These are phyloP conservation scores for Aspergillus pseudotamarii DNA, from an alignment of 2,329 filamentous ascomycete species.

Conservation along the genomic window DNA sequence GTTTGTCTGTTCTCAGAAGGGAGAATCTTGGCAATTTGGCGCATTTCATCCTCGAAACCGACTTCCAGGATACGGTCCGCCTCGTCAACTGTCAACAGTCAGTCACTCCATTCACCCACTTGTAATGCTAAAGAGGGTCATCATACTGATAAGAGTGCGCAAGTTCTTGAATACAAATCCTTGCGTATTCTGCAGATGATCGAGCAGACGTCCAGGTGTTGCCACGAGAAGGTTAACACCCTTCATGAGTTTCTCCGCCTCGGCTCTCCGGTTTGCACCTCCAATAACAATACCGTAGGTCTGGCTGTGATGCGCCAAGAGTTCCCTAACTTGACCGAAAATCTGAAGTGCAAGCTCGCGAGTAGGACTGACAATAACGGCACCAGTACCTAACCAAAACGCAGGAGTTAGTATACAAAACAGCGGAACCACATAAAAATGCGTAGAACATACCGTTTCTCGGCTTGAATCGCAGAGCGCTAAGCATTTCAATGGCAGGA, in stretches of 20 bases:
- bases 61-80: conserved; percentile 96
- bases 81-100: conserved; percentile 62
- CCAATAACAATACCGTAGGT: conserved; percentile 97
- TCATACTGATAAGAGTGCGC: conserved; percentile 73
- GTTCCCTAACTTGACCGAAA: conserved; percentile 88
- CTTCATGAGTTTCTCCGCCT: conserved; percentile 91
- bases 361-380: conserved; percentile 89
- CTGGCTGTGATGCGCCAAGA: conserved; percentile 91
- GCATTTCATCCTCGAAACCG: conserved; percentile 98
- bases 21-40: conserved; percentile 91
- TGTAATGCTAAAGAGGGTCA: background rate
- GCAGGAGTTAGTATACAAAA: conserved; percentile 12
- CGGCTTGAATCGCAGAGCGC: conserved; percentile 88
- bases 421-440: background rate
- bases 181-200: conserved; percentile 91
- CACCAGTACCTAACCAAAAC: conserved; percentile 67
- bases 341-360: conserved; percentile 94
- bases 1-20: conserved; percentile 87
- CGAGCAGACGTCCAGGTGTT: conserved; percentile 87
- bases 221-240: conserved; percentile 94
- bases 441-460: conserved; percentile 64
- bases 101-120: background rate
- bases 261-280: conserved; percentile 85
- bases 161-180: conserved; percentile 91
- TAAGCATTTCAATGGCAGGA: conserved; percentile 90